Base-by-base conservation (phyloP, 1,284 basidiomycete genomes). In the Somion occarium region DNA sequence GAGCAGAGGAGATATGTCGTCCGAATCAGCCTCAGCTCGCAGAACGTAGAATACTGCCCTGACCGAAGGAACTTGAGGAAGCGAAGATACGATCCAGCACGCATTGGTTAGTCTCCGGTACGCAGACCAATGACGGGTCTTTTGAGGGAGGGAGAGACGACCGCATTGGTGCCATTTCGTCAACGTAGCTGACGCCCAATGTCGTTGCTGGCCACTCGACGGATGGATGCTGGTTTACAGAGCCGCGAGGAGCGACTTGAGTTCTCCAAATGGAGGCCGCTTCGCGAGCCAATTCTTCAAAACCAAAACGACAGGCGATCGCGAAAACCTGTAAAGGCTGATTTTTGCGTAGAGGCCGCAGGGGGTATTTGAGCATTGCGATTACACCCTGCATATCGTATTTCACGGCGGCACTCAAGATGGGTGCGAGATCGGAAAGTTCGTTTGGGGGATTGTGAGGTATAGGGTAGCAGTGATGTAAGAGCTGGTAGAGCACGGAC, bases 391-490 rank as follows among this genome's bases (percentile, higher is more conserved):
- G 41, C 51, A 64, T 57, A 37, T 57, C 49, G 44, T 61, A 64
- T 27, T 57, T 62, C 23, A 54, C 52, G 5, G 61, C 61, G 1
- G 59, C 61, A 24, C 50, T 45, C 15, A 61, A 42, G 1, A 61
- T 30, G 1, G 48, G 37, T 15, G 51, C 51, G 3, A 54, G 44
- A 23, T 53, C 46, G 3, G 13, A 23, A 5, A 39, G 7, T 5
- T 15, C 20, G 9, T 15, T 7, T n/a, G 5, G 27, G 4, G 30
- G 5, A 13, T 51, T 48, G 11, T 53, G 38, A 1, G 37, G 39
- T 3, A 56, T 53, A 5, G 60, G 56, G 38, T 59, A 61, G 46
- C 53, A 53, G 22, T 81, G 78, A 49, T 74, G 73, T 3, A 84
- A 67, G 9, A 84, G 62, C 9, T 64, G 57, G 53, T 82, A 18